These are phyloP conservation scores for Bonnemaisonia californica DNA, from an alignment of 31 red algal species.

Conservation along the genomic window DNA sequence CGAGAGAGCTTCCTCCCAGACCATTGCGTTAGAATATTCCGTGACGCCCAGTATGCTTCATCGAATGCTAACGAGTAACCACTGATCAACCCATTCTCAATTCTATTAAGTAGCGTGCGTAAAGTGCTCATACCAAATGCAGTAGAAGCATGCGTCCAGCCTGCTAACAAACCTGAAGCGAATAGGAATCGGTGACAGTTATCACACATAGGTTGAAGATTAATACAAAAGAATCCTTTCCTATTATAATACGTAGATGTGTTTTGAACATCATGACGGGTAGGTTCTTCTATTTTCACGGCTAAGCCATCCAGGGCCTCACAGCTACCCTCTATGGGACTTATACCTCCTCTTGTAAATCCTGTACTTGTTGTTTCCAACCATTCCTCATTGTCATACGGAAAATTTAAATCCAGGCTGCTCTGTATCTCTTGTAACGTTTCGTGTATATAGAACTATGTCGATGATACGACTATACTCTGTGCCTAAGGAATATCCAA, in stretches of 20 bases:
- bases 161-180: neutral
- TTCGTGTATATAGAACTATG: too few relatives aligned
- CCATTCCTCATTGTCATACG: too few relatives aligned
- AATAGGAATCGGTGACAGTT: neutral
- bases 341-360: slow-evolving; percentile 5
- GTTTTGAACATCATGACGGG: slow-evolving; percentile 8
- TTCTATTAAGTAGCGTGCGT: neutral
- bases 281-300: slow-evolving; percentile 19
- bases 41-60: neutral
- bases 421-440: too few relatives aligned
- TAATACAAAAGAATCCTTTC: slow-evolving; percentile 29
- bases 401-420: too few relatives aligned
- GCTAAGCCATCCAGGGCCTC: slow-evolving; percentile 21
- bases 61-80: slow-evolving; percentile 1
- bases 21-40: slow-evolving; percentile 3
- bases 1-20: slow-evolving; percentile 1
- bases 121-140: slow-evolving; percentile 7
- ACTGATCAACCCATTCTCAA: neutral
- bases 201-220: slow-evolving; percentile 30
- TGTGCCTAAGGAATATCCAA: too few relatives aligned
- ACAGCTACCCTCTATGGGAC: slow-evolving; percentile 10
- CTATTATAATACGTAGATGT: slow-evolving; percentile 11
- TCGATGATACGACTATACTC: too few relatives aligned
- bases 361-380: too few relatives aligned
- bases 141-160: slow-evolving; percentile 6